phyloP scores from a whole-genome alignment of 2,329 filamentous ascomycete genomes.

The Ophiostoma pallidulum region DNA sequence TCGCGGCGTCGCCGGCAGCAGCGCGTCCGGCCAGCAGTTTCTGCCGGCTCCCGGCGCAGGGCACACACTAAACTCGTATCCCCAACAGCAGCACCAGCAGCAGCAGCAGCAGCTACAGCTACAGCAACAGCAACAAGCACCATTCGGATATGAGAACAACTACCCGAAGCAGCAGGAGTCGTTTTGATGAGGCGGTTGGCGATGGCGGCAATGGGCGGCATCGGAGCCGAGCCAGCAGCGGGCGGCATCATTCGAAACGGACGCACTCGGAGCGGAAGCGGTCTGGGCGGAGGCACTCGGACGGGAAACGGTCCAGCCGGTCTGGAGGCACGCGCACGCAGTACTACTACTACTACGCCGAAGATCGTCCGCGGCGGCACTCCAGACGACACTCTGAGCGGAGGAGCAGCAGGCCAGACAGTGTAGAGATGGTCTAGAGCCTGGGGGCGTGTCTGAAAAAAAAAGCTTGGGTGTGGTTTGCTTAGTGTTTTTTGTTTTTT shows the following conservation, averaged over 20 bases:
- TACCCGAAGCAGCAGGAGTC: no score
- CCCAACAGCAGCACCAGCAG: background rate
- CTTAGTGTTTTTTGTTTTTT: background rate
- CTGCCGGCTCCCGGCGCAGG: no score
- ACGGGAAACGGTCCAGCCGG: background rate
- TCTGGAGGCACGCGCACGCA: background rate
- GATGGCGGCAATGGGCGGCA: background rate
- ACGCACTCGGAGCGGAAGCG: background rate
- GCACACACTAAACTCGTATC: no score
- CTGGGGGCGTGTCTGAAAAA: no score
- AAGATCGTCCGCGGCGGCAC: background rate
- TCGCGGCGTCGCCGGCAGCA: background rate
- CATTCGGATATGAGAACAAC: no score
- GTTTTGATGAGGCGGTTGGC: no score
- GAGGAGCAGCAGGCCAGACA: background rate
- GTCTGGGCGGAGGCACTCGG: background rate
- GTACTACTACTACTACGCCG: background rate
- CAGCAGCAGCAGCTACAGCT: background rate
- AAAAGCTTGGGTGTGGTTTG: background rate
- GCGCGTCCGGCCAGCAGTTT: no score
- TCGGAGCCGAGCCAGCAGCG: no score
- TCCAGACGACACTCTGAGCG: background rate
- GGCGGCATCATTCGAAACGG: no score
- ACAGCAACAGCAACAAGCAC: background rate
- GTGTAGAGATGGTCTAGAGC: background rate